Conservation (phyloP, 192 early-diverging fungal genomes). For the Mortierella antarctica region DNA sequence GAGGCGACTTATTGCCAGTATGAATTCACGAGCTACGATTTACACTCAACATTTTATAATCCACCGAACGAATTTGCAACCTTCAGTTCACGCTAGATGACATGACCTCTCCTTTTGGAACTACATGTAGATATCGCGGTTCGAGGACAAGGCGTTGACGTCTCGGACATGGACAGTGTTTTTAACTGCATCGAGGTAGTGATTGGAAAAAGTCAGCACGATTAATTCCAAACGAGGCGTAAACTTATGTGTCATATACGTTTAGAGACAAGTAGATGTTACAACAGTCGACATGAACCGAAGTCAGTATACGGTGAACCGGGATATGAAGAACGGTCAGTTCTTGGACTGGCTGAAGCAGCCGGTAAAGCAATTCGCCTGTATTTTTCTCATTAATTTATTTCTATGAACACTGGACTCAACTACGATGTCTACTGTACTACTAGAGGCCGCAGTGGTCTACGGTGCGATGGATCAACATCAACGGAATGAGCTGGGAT, state of each 20-base stretch:
- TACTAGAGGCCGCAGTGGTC: constrained; percentile 50
- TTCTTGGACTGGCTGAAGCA: constrained; percentile 38
- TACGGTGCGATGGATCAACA: constrained; percentile 65
- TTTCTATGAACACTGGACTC: not conserved
- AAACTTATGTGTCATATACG: too few species aligned
- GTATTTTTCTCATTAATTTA: not conserved
- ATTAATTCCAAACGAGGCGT: too few species aligned
- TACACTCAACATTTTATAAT: too few species aligned
- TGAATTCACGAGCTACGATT: too few species aligned
- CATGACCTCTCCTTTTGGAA: too few species aligned
- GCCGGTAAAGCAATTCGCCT: constrained; percentile 18
- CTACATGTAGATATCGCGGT: not conserved
- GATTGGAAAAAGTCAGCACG: too few species aligned
- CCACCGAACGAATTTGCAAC: too few species aligned
- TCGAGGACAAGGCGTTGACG: constrained; percentile 44
- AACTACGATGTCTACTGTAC: too few species aligned
- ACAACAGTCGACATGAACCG: constrained; percentile 28
- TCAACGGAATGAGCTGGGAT: constrained; percentile 60
- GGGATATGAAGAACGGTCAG: constrained; percentile 29
- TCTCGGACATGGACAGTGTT: constrained; percentile 43
- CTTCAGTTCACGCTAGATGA: too few species aligned
- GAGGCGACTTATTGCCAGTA: too few species aligned
- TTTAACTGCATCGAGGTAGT: constrained; percentile 45
- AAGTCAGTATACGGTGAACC: constrained; percentile 4
- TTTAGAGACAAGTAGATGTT: constrained; percentile 28